These are phyloP conservation scores for Paulownia fortunei DNA, from an alignment of 257 asterid genomes.

Conservation along the genomic window DNA sequence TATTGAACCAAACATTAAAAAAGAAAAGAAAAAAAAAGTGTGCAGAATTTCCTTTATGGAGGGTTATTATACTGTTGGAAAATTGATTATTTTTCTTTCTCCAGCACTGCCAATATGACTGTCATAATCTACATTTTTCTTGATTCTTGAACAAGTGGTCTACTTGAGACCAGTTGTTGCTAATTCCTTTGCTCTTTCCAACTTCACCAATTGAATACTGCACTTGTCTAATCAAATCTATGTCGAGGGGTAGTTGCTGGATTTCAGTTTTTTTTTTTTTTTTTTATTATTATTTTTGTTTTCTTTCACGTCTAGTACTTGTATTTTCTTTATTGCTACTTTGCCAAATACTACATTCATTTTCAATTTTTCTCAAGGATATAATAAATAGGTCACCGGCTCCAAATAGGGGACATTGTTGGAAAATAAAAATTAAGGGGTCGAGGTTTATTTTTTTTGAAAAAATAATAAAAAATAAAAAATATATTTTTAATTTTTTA, in stretches of 20 bases:
- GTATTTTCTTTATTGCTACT: too few relatives aligned
- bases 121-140: background rate
- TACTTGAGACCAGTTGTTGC: conserved; percentile 6
- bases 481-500: too few relatives aligned
- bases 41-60: background rate
- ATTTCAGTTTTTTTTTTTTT: background rate
- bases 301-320: too few relatives aligned
- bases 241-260: background rate
- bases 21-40: background rate
- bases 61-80: background rate
- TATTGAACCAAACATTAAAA: background rate
- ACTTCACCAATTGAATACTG: background rate
- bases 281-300: too few relatives aligned
- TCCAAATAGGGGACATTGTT: too few relatives aligned
- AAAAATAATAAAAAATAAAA: too few relatives aligned
- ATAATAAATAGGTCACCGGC: too few relatives aligned
- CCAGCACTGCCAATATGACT: background rate
- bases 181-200: background rate
- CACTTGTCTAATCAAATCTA: conserved; percentile 25
- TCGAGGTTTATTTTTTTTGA: too few relatives aligned
- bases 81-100: background rate
- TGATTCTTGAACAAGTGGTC: conserved; percentile 14
- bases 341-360: too few relatives aligned
- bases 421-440: too few relatives aligned
- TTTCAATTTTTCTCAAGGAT: too few relatives aligned